phyloP scores from a whole-genome alignment of 2,329 filamentous ascomycete species.

The Diplodia sapinea region DNA sequence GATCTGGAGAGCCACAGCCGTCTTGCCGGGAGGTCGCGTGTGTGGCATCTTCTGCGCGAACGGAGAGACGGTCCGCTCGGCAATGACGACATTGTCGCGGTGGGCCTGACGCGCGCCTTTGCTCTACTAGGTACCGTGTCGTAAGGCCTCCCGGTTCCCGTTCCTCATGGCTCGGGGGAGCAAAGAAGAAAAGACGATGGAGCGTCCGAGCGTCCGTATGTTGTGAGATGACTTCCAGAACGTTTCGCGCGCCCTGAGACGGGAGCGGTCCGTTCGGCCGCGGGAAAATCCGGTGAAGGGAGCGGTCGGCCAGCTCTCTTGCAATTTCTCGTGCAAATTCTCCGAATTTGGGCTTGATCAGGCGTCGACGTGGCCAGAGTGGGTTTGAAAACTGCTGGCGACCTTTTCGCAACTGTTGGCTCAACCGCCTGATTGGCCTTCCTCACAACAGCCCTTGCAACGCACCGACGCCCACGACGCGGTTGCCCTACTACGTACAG shows the following conservation, averaged over 20 bases:
- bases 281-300: background rate
- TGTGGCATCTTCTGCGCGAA: background rate
- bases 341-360: background rate
- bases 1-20: background rate
- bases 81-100: constrained; percentile 9
- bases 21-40: background rate
- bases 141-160: background rate
- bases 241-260: background rate
- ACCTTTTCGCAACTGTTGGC: background rate
- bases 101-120: background rate
- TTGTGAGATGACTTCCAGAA: constrained; percentile 6
- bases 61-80: background rate
- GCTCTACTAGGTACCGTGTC: background rate
- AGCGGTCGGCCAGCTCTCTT: background rate
- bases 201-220: constrained; percentile 14
- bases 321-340: background rate
- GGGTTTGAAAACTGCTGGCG: constrained; percentile 2
- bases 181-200: background rate
- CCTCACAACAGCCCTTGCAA: no score
- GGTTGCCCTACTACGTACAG: background rate
- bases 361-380: constrained; percentile 16
- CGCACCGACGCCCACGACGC: constrained; percentile 12
- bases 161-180: background rate
- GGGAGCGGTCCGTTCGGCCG: constrained; percentile 3
- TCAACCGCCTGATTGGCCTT: background rate